Conservation (phyloP, 1,139 yeast genomes). For the Yamadazyma sp. region DNA sequence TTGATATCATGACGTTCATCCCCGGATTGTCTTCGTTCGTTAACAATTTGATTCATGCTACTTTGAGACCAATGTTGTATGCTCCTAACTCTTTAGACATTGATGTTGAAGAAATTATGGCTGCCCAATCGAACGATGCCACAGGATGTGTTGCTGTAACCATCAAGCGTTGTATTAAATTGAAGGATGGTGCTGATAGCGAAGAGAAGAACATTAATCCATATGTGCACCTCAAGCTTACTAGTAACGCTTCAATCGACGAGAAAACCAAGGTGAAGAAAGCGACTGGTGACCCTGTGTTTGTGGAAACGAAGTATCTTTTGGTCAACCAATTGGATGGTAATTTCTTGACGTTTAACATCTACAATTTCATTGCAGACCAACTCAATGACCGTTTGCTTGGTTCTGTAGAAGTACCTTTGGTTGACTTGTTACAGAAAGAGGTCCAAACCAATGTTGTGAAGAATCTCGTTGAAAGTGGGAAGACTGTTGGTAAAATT, state of each 20-base stretch:
- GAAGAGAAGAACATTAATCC: slow-evolving; percentile 56
- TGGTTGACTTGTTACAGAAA: slow-evolving; percentile 60
- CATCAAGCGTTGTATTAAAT: slow-evolving; percentile 50
- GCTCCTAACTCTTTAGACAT: slow-evolving; percentile 81
- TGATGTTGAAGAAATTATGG: slow-evolving; percentile 69
- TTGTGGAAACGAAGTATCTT: slow-evolving; percentile 64
- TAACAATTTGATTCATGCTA: slow-evolving; percentile 65
- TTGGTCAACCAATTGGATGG: slow-evolving; percentile 60
- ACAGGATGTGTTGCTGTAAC: slow-evolving; percentile 68
- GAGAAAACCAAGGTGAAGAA: slow-evolving; percentile 60
- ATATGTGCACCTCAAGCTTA: slow-evolving; percentile 51
- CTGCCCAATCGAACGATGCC: slow-evolving; percentile 62
- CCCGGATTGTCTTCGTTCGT: slow-evolving; percentile 81
- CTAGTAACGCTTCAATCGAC: slow-evolving; percentile 42
- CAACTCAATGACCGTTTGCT: slow-evolving; percentile 55
- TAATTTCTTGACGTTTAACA: slow-evolving; percentile 51
- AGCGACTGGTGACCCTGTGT: slow-evolving; percentile 54
- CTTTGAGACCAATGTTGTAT: slow-evolving; percentile 72
- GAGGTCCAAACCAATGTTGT: slow-evolving; percentile 34
- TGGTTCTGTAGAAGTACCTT: slow-evolving; percentile 57
- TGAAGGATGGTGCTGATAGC: slow-evolving; percentile 43
- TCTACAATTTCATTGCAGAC: slow-evolving; percentile 51
- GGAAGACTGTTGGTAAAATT: slow-evolving; percentile 58
- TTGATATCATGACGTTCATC: slow-evolving; percentile 78
- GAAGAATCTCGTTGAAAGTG: slow-evolving; percentile 46